Conservation (phyloP, 306 rosid species). For the Trifolium dubium region DNA sequence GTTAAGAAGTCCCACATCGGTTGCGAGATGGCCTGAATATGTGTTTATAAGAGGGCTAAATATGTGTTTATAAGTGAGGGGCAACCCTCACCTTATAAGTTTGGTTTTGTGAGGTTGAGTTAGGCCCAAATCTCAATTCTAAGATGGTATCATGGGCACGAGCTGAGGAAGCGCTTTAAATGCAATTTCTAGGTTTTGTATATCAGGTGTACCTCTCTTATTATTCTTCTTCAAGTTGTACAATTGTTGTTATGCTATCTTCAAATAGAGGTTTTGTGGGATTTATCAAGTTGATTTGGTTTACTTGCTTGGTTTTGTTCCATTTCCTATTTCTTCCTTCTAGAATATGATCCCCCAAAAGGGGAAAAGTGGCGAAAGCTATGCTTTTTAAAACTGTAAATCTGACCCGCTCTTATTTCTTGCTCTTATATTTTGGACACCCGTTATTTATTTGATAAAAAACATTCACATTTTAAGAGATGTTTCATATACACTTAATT, state of each 20-base stretch:
- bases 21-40: too few species aligned
- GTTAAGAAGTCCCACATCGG: too few species aligned
- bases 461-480: conserved; percentile 26
- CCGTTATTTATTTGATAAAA: conserved; percentile 19
- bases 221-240: conserved; percentile 8
- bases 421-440: conserved; percentile 10
- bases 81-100: too few species aligned
- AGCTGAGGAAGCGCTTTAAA: background rate
- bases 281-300: background rate
- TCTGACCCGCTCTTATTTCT: background rate
- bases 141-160: conserved; percentile 1
- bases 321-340: background rate
- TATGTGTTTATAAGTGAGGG: too few species aligned
- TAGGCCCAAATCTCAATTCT: too few species aligned
- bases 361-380: conserved; percentile 10
- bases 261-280: conserved; percentile 26
- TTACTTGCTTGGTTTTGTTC: too few species aligned
- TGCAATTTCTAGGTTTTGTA: too few species aligned
- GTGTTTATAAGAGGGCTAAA: too few species aligned
- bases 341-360: background rate
- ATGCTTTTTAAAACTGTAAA: conserved; percentile 19
- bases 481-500: conserved; percentile 30
- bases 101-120: too few species aligned
- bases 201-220: too few species aligned
- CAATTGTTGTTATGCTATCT: conserved; percentile 23